phyloP scores from a whole-genome alignment of 2,329 filamentous ascomycete species.

The Neonectria coccinea region DNA sequence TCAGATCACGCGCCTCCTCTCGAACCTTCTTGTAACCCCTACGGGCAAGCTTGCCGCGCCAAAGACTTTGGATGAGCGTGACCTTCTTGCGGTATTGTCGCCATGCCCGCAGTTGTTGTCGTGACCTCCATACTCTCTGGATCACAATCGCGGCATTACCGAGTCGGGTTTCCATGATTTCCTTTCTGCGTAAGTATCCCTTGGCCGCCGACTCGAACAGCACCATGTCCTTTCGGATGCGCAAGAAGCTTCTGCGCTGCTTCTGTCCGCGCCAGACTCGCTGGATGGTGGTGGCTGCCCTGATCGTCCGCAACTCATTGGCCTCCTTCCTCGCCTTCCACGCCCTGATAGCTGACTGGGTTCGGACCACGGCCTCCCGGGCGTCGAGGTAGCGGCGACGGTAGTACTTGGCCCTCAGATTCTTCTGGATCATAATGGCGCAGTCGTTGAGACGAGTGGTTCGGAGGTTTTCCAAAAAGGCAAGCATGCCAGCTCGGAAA shows the following conservation, averaged over 20 bases:
- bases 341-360: constrained; percentile 83
- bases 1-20: constrained; percentile 96
- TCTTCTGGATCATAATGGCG: constrained; percentile 99
- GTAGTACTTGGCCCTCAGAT: constrained; percentile 94
- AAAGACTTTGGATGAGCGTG: constrained; percentile 89
- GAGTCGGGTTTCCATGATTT: constrained; percentile 92
- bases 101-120: constrained; percentile 83
- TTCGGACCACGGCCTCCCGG: constrained; percentile 80
- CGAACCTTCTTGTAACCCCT: constrained; percentile 89
- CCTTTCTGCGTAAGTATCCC: constrained; percentile 89
- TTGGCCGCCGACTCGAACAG: constrained; percentile 91
- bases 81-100: constrained; percentile 90
- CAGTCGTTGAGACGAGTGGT: constrained; percentile 92
- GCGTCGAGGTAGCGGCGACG: constrained; percentile 90
- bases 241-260: constrained; percentile 82
- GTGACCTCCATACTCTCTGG: constrained; percentile 88
- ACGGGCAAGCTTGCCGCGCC: constrained; percentile 86
- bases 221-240: constrained; percentile 85
- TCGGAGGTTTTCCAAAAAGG: constrained; percentile 93
- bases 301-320: constrained; percentile 83
- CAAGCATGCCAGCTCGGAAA: constrained; percentile 98
- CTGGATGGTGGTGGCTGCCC: constrained; percentile 94
- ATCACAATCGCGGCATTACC: constrained; percentile 93
- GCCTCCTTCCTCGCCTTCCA: constrained; percentile 81
- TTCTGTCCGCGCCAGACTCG: constrained; percentile 94